Base-by-base conservation (phyloP, 495 filamentous ascomycete genomes). In the Hyaloscypha hepaticicola region DNA sequence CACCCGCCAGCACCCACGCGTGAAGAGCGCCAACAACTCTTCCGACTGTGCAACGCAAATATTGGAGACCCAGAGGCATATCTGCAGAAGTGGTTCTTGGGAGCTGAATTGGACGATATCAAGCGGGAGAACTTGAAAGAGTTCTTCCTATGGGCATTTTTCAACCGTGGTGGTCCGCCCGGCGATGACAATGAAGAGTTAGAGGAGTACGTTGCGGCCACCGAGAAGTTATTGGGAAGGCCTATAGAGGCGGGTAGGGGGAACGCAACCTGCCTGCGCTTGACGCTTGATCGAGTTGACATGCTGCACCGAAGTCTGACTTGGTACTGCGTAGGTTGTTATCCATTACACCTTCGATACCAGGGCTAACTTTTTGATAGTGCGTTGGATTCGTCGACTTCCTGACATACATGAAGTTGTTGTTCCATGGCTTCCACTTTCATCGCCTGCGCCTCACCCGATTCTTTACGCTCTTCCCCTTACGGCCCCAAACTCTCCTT, bases 121-220 rank as follows among this genome's bases (percentile, higher is more conserved):
- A 79, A 80, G 58, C 74, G 80, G 26, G 88, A 89, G 41, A 89
- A 90, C 68, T 72, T 90, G 55, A 83, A 82, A 63, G 85, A 87
- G 50, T 90, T 88, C 66, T 70, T 86, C 50, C 72, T 80, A 28
- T 90, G 87, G 88, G 86, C 83, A 4, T 85, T 90, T 70, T 81
- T 85, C 61, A 82, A 85, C 66, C 70, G 72, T 34, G 74, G 68
- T 14, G 65, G 71, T 53, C 62, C 66, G 55, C 62, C 70, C 61
- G 66, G 75, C 66, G 74, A 74, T 16, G 78, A 85, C 28, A 76
- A 84, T 8, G 75, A 78, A 27, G 88, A 91, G 70, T 66, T 90
- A 53, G 80, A 88, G 26, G 78, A 77, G 38, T 87, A 87, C 66
- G 59, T 87, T 48, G 69, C 55, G 21, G 72, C 67, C 5, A 72